Conservation (phyloP, 1,284 basidiomycete genomes). For the Cryptococcus floricola region DNA sequence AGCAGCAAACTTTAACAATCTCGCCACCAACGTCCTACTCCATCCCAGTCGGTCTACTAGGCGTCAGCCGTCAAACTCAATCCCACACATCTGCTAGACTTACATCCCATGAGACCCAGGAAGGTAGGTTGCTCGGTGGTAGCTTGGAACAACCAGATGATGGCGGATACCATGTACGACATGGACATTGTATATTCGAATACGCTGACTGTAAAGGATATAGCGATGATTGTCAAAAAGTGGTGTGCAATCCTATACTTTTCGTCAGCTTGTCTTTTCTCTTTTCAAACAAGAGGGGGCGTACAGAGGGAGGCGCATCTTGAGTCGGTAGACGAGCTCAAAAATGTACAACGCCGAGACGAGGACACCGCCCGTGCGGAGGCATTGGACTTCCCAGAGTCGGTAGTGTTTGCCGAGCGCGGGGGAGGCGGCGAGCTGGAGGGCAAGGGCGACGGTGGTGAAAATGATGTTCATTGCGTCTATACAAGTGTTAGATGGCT, state of each 20-base stretch:
- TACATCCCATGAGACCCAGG: conserved; percentile 27
- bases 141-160: conserved; percentile 33
- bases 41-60: conserved; percentile 26
- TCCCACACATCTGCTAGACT: neutral
- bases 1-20: conserved; percentile 22
- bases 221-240: conserved; percentile 26
- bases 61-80: neutral
- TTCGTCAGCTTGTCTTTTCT: neutral
- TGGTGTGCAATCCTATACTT: conserved; percentile 25
- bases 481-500: neutral
- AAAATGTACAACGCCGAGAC: conserved; percentile 26
- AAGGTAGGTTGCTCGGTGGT: conserved; percentile 33
- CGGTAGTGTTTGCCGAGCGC: conserved; percentile 15
- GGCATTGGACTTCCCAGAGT: conserved; percentile 14
- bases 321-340: conserved; percentile 27
- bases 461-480: conserved; percentile 26
- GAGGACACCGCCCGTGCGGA: conserved; percentile 19
- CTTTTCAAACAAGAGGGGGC: neutral
- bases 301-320: conserved; percentile 27
- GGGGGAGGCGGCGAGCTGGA: conserved; percentile 21
- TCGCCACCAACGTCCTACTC: conserved; percentile 6
- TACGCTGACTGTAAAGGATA: conserved; percentile 18
- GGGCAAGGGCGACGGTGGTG: conserved; percentile 25
- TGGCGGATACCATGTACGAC: conserved; percentile 12
- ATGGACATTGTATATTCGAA: conserved; percentile 23